Evolutionary conservation across 805 yeast species (phyloP).

Genomic region (Scheffersomyces lignosus): DNA sequence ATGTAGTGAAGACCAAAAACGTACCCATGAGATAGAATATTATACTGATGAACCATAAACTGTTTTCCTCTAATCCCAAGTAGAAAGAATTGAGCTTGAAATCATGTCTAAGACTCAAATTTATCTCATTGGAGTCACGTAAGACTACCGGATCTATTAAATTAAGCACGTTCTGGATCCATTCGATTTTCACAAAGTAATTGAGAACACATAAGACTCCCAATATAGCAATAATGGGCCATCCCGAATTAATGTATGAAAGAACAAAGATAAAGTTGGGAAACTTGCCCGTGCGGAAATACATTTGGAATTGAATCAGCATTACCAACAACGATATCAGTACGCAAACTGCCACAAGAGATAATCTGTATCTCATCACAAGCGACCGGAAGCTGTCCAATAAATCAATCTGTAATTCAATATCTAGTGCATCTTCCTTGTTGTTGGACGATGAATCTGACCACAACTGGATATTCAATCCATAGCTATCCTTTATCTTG

Average conservation of each 20-base stretch:
- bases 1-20: slow-evolving; percentile 40
- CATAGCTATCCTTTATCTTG: slow-evolving; percentile 24
- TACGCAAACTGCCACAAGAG: slow-evolving; percentile 68
- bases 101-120: slow-evolving; percentile 30
- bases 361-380: slow-evolving; percentile 74
- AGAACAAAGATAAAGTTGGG: slow-evolving; percentile 42
- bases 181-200: slow-evolving; percentile 31
- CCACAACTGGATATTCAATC: slow-evolving; percentile 43
- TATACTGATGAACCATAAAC: slow-evolving; percentile 60
- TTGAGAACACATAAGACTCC: slow-evolving; percentile 35
- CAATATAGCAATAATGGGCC: slow-evolving; percentile 19
- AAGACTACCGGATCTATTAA: slow-evolving; percentile 55
- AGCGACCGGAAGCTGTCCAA: slow-evolving; percentile 63
- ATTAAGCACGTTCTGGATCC: slow-evolving; percentile 40
- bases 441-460: slow-evolving; percentile 36
- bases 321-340: slow-evolving; percentile 54
- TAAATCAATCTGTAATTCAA: slow-evolving; percentile 51
- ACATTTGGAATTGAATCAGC: slow-evolving; percentile 52
- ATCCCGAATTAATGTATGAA: slow-evolving; percentile 18
- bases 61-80: slow-evolving; percentile 63
- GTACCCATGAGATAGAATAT: slow-evolving; percentile 49
- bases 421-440: slow-evolving; percentile 33
- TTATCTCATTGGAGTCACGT: slow-evolving; percentile 45
- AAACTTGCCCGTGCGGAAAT: slow-evolving; percentile 21
- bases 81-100: slow-evolving; percentile 56